A percentile compares a stretch with the other conserved stretches of the same genome.
Evolutionary conservation across 2,329 filamentous ascomycete genomes (phyloP).

Genomic region (Lasiodiplodia sp.): DNA sequence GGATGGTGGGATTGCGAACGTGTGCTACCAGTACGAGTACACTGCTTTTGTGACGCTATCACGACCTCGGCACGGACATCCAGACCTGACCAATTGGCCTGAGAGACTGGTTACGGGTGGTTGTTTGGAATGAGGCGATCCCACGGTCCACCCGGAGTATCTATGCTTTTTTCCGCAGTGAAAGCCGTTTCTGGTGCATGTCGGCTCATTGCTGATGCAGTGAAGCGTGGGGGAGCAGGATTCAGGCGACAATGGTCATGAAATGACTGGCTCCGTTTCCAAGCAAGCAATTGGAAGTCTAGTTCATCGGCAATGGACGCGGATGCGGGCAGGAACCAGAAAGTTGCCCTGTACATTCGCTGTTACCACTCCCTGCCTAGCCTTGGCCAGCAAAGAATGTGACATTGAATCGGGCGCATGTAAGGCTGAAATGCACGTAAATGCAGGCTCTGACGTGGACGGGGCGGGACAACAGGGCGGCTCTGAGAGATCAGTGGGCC

Average conservation of each 20-base stretch:
- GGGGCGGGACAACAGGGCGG: constrained; percentile 10
- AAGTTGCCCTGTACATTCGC: background rate
- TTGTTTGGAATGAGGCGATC: background rate
- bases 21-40: background rate
- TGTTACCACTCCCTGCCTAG: background rate
- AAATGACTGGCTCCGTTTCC: background rate
- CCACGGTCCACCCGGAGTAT: background rate
- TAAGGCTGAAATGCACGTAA: constrained; percentile 18
- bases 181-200: background rate
- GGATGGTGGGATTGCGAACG: background rate
- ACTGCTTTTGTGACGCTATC: background rate
- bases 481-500: background rate
- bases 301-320: background rate
- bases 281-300: background rate
- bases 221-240: background rate
- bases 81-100: background rate
- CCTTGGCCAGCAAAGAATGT: background rate
- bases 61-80: background rate
- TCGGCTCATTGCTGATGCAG: background rate
- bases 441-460: background rate
- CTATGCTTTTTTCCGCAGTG: background rate
- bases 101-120: background rate
- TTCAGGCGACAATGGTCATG: too few species aligned
- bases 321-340: background rate
- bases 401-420: background rate